Evolutionary conservation across 768 basidiomycete species (phyloP).

Genomic region (Phaeolepiota aurea): DNA sequence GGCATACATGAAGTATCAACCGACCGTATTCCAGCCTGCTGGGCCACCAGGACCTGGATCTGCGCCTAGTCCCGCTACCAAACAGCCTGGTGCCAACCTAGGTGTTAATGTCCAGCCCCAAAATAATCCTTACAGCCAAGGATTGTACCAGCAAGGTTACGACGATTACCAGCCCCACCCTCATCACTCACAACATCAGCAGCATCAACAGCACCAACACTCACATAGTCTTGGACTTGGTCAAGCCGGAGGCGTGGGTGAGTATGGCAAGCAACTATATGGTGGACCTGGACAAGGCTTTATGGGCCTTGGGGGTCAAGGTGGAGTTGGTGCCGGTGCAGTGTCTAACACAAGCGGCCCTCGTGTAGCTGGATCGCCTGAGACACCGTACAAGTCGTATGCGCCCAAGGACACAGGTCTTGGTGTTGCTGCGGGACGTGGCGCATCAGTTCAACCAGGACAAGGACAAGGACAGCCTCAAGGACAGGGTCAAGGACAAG

Average conservation of each 20-base stretch:
- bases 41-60: constrained; percentile 62
- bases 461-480: constrained; percentile 50
- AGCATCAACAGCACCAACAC: constrained; percentile 51
- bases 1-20: constrained; percentile 71
- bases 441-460: constrained; percentile 32
- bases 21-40: constrained; percentile 54
- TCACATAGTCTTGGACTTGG: constrained; percentile 34
- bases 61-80: constrained; percentile 56
- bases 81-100: constrained; percentile 51
- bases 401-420: constrained; percentile 55
- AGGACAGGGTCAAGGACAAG: constrained; percentile 40
- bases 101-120: constrained; percentile 38
- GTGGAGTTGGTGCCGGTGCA: constrained; percentile 26
- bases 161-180: constrained; percentile 45
- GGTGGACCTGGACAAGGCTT: constrained; percentile 47
- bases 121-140: constrained; percentile 53
- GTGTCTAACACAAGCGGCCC: constrained; percentile 37
- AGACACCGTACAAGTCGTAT: constrained; percentile 71
- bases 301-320: constrained; percentile 51
- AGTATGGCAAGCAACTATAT: constrained; percentile 39
- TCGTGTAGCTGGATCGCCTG: constrained; percentile 53
- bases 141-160: constrained; percentile 53
- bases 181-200: constrained; percentile 40
- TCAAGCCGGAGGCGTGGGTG: constrained; percentile 29
- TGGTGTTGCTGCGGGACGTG: constrained; percentile 36